Percentiles rank a stretch among this genome's conserved stretches.
phyloP scores from a whole-genome alignment of 31 red algal species.

The Odonthalia washingtoniensis region DNA sequence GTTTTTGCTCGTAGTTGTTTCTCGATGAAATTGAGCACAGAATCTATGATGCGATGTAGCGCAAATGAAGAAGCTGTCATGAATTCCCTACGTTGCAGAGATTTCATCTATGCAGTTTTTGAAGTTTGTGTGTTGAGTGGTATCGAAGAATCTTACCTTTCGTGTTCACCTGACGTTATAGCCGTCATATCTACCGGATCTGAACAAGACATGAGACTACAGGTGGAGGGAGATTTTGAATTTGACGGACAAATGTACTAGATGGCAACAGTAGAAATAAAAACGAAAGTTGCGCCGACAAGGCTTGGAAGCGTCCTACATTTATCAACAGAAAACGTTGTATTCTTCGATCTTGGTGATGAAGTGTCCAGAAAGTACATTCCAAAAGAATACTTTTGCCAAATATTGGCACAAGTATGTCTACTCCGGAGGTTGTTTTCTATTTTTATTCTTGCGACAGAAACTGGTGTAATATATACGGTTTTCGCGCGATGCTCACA shows the following conservation, averaged over 20 bases:
- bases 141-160: neutral
- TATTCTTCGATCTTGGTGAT: too few relatives aligned
- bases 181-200: too few relatives aligned
- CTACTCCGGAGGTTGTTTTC: too few relatives aligned
- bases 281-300: neutral
- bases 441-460: too few relatives aligned
- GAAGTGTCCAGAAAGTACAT: too few relatives aligned
- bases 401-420: too few relatives aligned
- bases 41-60: slow-evolving; percentile 40
- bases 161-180: slow-evolving; percentile 32
- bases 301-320: too few relatives aligned
- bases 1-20: neutral
- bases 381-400: too few relatives aligned
- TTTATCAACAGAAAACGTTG: too few relatives aligned
- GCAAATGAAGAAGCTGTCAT: slow-evolving; percentile 27
- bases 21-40: slow-evolving; percentile 8
- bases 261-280: neutral
- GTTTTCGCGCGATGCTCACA: too few relatives aligned
- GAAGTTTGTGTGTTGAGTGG: slow-evolving; percentile 18
- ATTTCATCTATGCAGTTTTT: slow-evolving; percentile 10
- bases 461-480: too few relatives aligned
- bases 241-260: neutral
- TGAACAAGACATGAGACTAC: slow-evolving; percentile 1
- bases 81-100: neutral
- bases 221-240: neutral